Conservation (phyloP, 495 filamentous ascomycete species). For the Lepraria neglecta region DNA sequence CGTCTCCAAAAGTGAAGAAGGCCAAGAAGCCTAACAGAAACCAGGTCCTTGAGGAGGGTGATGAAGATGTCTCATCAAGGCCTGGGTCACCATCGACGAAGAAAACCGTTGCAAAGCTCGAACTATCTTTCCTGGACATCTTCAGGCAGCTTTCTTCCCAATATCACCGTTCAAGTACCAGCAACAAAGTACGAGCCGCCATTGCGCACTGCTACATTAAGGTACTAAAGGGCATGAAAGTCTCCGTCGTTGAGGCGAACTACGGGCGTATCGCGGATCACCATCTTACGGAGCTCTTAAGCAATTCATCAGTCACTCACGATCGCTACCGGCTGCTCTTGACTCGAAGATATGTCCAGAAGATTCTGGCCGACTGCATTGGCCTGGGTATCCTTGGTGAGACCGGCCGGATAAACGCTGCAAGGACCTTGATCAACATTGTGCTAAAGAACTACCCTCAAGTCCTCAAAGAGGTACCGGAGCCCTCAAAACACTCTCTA, state of each 20-base stretch:
- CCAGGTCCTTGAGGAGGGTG: constrained; percentile 66
- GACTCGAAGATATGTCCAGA: constrained; percentile 76
- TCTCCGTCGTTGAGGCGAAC: constrained; percentile 67
- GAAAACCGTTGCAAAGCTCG: constrained; percentile 60
- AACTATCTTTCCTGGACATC: constrained; percentile 70
- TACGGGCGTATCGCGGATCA: constrained; percentile 77
- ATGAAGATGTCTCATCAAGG: constrained; percentile 57
- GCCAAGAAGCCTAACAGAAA: constrained; percentile 67
- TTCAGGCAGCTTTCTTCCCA: constrained; percentile 74
- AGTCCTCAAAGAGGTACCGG: constrained; percentile 80
- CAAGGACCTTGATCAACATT: constrained; percentile 75
- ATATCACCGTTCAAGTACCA: constrained; percentile 73
- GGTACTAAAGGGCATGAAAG: constrained; percentile 64
- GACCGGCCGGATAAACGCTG: constrained; percentile 74
- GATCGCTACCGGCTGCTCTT: constrained; percentile 86
- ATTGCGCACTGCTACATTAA: constrained; percentile 84
- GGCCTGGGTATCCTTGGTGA: constrained; percentile 79
- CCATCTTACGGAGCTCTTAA: constrained; percentile 71
- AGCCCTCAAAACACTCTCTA: constrained; percentile 82
- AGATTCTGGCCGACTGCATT: constrained; percentile 77
- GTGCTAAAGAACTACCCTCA: constrained; percentile 93
- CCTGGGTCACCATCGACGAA: constrained; percentile 68
- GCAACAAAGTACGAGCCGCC: constrained; percentile 72
- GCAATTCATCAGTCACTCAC: constrained; percentile 64
- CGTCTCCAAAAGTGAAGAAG: constrained; percentile 63